These are phyloP conservation scores for Rhytidhysteron rufulum DNA, from an alignment of 2,329 filamentous ascomycete genomes.

Conservation along the genomic window DNA sequence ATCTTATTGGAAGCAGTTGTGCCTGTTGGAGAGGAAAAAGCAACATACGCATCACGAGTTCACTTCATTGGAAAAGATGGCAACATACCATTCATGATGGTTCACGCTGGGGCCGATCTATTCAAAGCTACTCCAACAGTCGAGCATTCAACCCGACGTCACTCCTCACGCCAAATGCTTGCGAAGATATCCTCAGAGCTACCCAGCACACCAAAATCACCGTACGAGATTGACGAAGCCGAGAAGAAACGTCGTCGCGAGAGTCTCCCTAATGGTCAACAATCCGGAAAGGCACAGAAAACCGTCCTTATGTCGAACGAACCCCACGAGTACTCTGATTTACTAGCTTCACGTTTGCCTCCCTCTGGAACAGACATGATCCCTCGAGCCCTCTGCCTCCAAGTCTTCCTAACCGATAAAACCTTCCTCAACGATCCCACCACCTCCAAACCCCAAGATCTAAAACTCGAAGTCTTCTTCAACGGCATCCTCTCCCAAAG, in stretches of 20 bases:
- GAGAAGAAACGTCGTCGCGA: background rate
- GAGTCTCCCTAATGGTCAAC: background rate
- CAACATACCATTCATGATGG: constrained; percentile 29
- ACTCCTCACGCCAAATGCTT: background rate
- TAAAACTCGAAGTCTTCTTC: constrained; percentile 48
- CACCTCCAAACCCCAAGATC: constrained; percentile 21
- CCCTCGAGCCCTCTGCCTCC: constrained; percentile 24
- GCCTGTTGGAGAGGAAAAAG: constrained; percentile 22
- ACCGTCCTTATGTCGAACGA: background rate
- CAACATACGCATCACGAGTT: constrained; percentile 16
- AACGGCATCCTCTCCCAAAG: constrained; percentile 43
- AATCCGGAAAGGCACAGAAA: background rate
- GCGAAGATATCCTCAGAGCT: background rate
- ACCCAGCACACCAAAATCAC: background rate
- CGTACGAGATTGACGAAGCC: background rate
- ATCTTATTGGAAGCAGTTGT: constrained; percentile 22
- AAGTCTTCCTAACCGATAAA: constrained; percentile 27
- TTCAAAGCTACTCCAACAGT: constrained; percentile 2
- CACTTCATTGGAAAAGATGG: constrained; percentile 21
- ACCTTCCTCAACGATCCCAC: constrained; percentile 23
- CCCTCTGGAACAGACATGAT: background rate
- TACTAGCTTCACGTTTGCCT: background rate
- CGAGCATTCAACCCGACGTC: background rate
- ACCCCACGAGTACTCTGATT: background rate
- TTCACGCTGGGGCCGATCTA: constrained; percentile 14